These are phyloP conservation scores for Psilocybe subaeruginosa DNA, from an alignment of 768 basidiomycete species.

Conservation along the genomic window DNA sequence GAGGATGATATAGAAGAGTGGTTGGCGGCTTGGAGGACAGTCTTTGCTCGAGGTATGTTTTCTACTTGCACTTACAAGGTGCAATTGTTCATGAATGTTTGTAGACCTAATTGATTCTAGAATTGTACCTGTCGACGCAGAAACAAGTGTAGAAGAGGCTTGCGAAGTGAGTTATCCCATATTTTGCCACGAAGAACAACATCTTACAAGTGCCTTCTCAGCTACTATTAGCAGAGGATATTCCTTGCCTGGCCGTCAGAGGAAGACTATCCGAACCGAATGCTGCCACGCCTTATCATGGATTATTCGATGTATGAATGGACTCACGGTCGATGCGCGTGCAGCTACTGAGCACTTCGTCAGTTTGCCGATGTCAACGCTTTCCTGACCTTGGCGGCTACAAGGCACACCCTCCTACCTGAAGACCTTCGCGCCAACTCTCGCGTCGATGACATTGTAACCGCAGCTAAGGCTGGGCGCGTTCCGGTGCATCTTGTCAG, in stretches of 20 bases:
- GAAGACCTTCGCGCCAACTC: conserved; percentile 64
- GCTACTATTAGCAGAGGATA: conserved; percentile 65
- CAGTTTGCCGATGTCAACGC: conserved; percentile 88
- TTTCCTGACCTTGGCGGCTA: conserved; percentile 84
- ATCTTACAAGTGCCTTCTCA: conserved; percentile 26
- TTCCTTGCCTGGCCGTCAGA: conserved; percentile 68
- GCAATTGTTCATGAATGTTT: not conserved
- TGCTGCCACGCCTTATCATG: conserved; percentile 40
- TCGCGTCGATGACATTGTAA: conserved; percentile 68
- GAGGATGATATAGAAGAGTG: conserved; percentile 45
- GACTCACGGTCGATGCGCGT: not conserved
- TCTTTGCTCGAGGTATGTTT: conserved; percentile 58
- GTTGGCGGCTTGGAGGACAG: conserved; percentile 58
- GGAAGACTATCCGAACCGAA: conserved; percentile 24
- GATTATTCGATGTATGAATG: conserved; percentile 74
- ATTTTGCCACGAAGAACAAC: not conserved
- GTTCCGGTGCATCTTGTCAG: conserved; percentile 79
- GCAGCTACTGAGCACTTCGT: conserved; percentile 6
- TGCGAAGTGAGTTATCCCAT: conserved; percentile 60
- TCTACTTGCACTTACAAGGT: not conserved
- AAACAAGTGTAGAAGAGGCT: conserved; percentile 79
- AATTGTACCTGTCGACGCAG: conserved; percentile 67
- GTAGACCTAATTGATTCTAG: conserved; percentile 73
- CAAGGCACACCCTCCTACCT: conserved; percentile 65
- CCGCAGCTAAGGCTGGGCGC: conserved; percentile 72